Evolutionary conservation across 2,329 filamentous ascomycete species (phyloP), one percentile per base, ranked within the genome.

Genomic region (Akanthomyces dipterigenus): DNA sequence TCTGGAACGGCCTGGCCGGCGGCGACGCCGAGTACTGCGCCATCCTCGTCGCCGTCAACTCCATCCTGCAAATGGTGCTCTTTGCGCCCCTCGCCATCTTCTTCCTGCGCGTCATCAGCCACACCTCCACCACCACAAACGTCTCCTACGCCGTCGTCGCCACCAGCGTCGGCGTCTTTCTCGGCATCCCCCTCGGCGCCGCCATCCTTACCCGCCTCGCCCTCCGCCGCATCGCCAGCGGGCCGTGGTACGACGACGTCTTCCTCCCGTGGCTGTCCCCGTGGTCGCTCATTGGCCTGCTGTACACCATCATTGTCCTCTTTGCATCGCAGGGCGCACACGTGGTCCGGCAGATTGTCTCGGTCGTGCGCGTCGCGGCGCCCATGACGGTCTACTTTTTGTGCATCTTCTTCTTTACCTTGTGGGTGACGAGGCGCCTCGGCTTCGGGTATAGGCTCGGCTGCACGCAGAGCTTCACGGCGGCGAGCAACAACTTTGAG

Each of bases 401-500:
- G 1, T 71, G 87, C 61, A 82, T 91, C 59, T 93, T 93, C 75
- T 81, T 83, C 46, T 63, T 77, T 1, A 91, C 88, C 0, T 75
- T 91, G 2, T 77, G 75, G 57, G 74, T 85, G 1, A 81, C 83
- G 6, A 77, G 80, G 60, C 80, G 79, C 18, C 73, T 87, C 45
- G 88, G 89, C 0, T 90, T 90, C 63, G 85, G 83, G 0, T 92
- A 92, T 69, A 79, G 80, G 62, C 70, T 89, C 5, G 80, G 82
- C 6, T 79, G 81, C 16, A 91, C 89, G 3, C 89, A 92, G 73
- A 90, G 88, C 70, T 91, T 92, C 68, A 93, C 88, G 0, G 90
- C 88, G 1, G 88, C 88, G 2, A 92, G 89, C 72, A 93, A 93
- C 69, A 93, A 93, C 70, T 93, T 93, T 69, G 90, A 93, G 76